phyloP scores from a whole-genome alignment of 345 rosid genomes.

The Jatropha curcas region DNA sequence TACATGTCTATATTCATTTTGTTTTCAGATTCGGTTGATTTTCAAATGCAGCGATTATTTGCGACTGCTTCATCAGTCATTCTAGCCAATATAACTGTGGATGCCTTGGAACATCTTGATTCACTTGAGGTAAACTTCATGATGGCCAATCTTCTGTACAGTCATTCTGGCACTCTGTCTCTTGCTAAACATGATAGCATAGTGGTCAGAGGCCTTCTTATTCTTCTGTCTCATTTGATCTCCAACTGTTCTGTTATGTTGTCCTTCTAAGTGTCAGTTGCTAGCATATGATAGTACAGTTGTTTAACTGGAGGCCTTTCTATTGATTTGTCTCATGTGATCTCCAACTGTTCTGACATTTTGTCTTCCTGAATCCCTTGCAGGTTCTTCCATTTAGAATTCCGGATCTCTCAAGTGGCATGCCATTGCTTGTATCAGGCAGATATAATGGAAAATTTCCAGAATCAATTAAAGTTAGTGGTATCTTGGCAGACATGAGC shows the following conservation, averaged over 20 bases:
- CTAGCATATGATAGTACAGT: too few relatives aligned
- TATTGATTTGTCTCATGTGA: background rate
- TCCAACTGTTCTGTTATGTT: too few relatives aligned
- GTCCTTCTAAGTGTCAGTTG: too few relatives aligned
- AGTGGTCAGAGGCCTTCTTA: too few relatives aligned
- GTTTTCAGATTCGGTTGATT: conserved; percentile 31
- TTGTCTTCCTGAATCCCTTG: background rate
- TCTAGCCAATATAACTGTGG: conserved; percentile 27
- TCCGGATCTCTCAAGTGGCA: conserved; percentile 27
- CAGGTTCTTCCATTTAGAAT: conserved; percentile 32
- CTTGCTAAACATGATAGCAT: background rate
- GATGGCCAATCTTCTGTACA: background rate
- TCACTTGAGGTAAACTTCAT: conserved; percentile 28
- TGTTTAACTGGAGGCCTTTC: background rate
- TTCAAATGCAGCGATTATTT: conserved; percentile 28
- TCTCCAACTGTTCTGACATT: background rate
- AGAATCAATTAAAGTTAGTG: conserved; percentile 24
- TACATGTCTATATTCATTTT: background rate
- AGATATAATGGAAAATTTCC: conserved; percentile 31
- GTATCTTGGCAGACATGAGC: conserved; percentile 31
- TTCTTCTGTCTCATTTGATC: too few relatives aligned
- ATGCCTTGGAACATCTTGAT: conserved; percentile 23
- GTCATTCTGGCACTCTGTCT: background rate
- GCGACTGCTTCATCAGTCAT: conserved; percentile 27
- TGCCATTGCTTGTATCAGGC: conserved; percentile 28